Conservation (phyloP, 176 grass and related monocot genomes). For the Triticum dicoccoides region DNA sequence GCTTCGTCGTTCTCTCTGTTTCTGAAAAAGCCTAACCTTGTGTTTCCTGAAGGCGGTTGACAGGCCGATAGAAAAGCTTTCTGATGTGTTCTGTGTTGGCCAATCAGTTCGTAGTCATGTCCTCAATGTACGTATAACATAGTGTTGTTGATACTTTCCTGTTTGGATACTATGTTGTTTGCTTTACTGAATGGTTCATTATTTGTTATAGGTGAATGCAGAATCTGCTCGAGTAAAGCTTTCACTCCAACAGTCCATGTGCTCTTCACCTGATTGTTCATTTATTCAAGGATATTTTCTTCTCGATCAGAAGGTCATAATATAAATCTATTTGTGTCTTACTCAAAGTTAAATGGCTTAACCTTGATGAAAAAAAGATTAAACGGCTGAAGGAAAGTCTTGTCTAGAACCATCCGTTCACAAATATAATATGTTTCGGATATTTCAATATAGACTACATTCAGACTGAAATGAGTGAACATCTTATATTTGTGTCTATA, state of each 20-base stretch:
- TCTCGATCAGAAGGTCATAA: slow-evolving; percentile 72
- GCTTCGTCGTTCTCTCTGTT: slow-evolving; percentile 3
- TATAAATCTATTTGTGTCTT: slow-evolving; percentile 1
- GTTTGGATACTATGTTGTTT: slow-evolving; percentile 17
- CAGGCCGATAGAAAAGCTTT: slow-evolving; percentile 57
- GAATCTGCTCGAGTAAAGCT: slow-evolving; percentile 83
- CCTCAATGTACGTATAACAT: slow-evolving; percentile 57
- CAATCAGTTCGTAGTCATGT: slow-evolving; percentile 85
- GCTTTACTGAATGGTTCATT: not conserved
- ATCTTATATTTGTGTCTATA: no score
- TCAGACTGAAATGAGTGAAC: no score
- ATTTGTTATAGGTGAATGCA: slow-evolving; percentile 53
- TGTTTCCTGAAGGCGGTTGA: slow-evolving; percentile 71
- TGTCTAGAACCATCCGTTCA: not conserved
- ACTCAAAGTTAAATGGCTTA: slow-evolving; percentile 13
- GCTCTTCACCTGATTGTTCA: slow-evolving; percentile 67
- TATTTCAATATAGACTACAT: no score
- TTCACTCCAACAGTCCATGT: slow-evolving; percentile 84
- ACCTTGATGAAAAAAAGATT: slow-evolving; percentile 12
- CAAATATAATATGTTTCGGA: no score
- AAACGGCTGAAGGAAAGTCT: not conserved
- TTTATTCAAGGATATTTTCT: slow-evolving; percentile 89
- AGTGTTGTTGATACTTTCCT: slow-evolving; percentile 8
- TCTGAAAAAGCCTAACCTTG: slow-evolving; percentile 39
- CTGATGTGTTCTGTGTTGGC: slow-evolving; percentile 71